Percentiles rank a stretch among this genome's conserved stretches.
Conservation (phyloP, 768 basidiomycete species). For the Suillus subluteus region DNA sequence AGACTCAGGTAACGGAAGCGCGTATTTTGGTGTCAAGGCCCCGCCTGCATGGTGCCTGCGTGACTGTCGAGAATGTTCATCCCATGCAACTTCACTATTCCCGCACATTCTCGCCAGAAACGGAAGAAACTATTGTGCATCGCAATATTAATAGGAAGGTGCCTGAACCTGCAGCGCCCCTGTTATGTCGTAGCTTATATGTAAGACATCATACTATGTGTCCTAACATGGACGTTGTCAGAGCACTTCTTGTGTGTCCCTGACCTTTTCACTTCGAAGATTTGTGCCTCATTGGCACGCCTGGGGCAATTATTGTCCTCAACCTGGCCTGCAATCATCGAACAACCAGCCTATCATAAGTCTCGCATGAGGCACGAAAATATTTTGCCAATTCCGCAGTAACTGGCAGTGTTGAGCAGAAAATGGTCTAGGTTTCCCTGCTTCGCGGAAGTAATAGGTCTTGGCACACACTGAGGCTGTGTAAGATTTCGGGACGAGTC, state of each 20-base stretch:
- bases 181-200: not conserved
- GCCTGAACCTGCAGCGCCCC: not conserved
- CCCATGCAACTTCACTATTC: not conserved
- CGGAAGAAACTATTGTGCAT: not conserved
- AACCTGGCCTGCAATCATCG: not conserved
- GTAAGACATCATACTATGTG: not conserved
- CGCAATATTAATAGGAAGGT: not conserved
- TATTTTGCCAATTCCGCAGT: not conserved
- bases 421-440: not conserved
- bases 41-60: not conserved
- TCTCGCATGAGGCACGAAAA: not conserved
- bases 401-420: not conserved
- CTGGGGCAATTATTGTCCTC: not conserved
- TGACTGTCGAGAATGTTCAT: not conserved
- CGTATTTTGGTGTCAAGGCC: not conserved
- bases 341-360: not conserved
- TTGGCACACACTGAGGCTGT: not conserved
- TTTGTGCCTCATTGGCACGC: not conserved
- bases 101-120: constrained; percentile 4
- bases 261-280: not conserved
- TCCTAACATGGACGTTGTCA: constrained; percentile 1
- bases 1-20: not conserved
- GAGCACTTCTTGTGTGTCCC: not conserved
- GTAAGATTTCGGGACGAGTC: not conserved
- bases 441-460: not conserved